These are phyloP conservation scores for Psilocybe sp. DNA, from an alignment of 768 basidiomycete genomes.

Conservation along the genomic window DNA sequence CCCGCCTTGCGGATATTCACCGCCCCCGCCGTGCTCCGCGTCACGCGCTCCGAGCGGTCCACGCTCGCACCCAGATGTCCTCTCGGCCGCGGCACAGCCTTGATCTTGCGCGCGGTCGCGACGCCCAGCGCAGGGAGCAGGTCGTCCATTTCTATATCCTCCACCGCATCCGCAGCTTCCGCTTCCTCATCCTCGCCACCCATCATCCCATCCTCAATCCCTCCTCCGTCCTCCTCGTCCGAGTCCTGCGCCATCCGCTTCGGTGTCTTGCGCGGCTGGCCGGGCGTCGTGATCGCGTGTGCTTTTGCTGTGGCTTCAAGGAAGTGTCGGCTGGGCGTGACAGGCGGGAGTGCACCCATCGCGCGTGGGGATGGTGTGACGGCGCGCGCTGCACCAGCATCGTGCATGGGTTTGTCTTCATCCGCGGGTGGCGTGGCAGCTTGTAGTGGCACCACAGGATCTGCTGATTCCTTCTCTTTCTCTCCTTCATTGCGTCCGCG, in stretches of 20 bases:
- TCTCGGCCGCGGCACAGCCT: conserved; percentile 36
- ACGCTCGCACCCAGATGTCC: conserved; percentile 46
- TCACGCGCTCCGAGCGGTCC: conserved; percentile 70
- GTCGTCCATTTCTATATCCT: conserved; percentile 54
- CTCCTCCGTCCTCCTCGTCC: conserved; percentile 63
- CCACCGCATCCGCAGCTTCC: too few species aligned
- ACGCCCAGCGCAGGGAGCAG: conserved; percentile 55
- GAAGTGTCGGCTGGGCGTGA: conserved; percentile 79
- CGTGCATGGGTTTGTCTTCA: conserved; percentile 41
- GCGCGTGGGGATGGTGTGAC: conserved; percentile 35
- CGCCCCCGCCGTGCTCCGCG: conserved; percentile 63
- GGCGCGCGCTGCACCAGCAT: too few species aligned
- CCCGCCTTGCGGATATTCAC: conserved; percentile 54
- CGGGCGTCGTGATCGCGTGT: conserved; percentile 69
- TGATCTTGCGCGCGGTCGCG: conserved; percentile 32
- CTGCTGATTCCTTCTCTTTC: too few species aligned
- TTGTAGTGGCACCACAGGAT: too few species aligned
- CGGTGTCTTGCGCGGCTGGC: conserved; percentile 88
- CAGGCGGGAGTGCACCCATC: conserved; percentile 53
- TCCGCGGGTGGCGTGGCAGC: conserved; percentile 84
- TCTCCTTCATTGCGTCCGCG: conserved; percentile 29
- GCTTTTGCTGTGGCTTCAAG: conserved; percentile 69
- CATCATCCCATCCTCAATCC: conserved; percentile 11
- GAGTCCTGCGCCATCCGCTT: conserved; percentile 67
- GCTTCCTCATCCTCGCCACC: too few species aligned